Conservation (phyloP, 495 filamentous ascomycete species). For the Aspergillus mulundensis region DNA sequence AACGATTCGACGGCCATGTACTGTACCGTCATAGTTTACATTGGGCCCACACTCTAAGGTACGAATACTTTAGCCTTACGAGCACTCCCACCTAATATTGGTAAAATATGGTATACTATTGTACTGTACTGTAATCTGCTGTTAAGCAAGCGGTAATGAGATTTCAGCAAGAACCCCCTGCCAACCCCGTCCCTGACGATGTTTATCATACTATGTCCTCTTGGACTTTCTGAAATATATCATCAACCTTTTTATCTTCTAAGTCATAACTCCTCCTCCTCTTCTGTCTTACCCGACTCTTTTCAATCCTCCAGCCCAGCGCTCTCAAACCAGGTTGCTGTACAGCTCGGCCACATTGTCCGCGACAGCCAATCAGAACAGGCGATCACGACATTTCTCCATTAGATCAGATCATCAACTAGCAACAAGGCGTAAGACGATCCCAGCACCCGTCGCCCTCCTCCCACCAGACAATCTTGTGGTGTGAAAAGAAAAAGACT, state of each 20-base stretch:
- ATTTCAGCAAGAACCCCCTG: neutral
- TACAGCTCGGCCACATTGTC: conserved; percentile 4
- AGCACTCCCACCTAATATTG: neutral
- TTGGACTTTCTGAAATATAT: neutral
- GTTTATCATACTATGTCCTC: neutral
- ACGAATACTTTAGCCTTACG: neutral
- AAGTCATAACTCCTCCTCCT: too few relatives aligned
- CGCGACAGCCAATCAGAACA: conserved; percentile 27
- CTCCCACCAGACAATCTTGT: neutral
- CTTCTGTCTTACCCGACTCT: too few relatives aligned
- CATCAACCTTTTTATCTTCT: neutral
- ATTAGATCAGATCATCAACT: conserved; percentile 48
- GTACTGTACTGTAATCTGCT: neutral
- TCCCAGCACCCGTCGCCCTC: conserved; percentile 2
- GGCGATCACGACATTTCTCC: conserved; percentile 51
- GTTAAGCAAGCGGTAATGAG: neutral
- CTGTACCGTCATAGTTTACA: neutral
- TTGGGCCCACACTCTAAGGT: neutral
- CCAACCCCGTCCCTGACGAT: neutral
- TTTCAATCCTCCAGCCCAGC: neutral
- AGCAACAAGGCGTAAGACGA: conserved; percentile 26
- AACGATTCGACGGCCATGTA: neutral
- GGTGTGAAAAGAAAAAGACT: neutral
- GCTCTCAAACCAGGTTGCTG: neutral
- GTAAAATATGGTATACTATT: neutral